Evolutionary conservation across 2,329 filamentous ascomycete genomes (phyloP), one percentile per base, ranked within the genome.

Genomic region (Thielaviopsis punctulata): DNA sequence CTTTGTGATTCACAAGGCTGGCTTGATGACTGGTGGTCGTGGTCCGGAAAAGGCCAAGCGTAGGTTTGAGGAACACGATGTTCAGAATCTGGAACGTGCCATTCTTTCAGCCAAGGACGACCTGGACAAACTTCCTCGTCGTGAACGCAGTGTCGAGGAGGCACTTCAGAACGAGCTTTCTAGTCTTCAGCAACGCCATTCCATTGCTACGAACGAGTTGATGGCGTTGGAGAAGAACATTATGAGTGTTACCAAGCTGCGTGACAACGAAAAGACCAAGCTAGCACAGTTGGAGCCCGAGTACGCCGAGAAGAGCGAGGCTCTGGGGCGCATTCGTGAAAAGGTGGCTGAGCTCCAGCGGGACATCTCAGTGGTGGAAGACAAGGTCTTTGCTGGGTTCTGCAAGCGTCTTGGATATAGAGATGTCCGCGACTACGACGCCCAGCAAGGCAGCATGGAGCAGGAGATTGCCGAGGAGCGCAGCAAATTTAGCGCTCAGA

Each of bases 1-100:
- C n/a, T 90, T 84, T 52, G 84, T 98, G 56, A 95, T 98, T 57
- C 88, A 95, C 69, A 96, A 96, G 64, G 88, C 86, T 45, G 92
- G 92, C 62, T 75, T 93, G 51, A 96, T 98, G 84, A 96, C 92
- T 48, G 92, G 92, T 72, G 92, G 92, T 58, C 84, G 88, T 56
- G 83, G 87, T 25, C 82, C 80, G 1, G 79, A 84, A 45, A 86
- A 84, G 63, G 80, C 82, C 52, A 84, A 87, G 57, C 82, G 87
- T 54, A 78, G 84, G 50, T 96, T 93, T 67, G 89, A 95, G 60
- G 89, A 95, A 59, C 79, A 84, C 7, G 88, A 95, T 59, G 79
- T 95, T 25, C 86, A 94, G 58, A 86, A 86, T 55, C 72, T 95
- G n/a, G 77, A 82, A 60, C 82, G 80, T 57, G 72, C 86, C 59